Conservation (phyloP, 306 rosid genomes). For the Ziziphus jujuba region DNA sequence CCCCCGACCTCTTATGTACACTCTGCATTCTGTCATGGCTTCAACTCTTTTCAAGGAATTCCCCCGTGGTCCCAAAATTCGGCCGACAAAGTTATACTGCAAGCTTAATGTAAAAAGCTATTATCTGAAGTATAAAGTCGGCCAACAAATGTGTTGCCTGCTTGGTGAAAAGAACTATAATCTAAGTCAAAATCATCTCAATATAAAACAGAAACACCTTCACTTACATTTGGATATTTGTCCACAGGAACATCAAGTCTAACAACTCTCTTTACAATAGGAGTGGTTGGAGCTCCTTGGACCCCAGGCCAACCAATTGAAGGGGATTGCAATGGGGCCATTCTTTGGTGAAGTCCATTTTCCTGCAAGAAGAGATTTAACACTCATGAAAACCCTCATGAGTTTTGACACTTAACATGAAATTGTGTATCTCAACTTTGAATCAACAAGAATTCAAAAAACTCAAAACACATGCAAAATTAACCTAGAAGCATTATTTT, state of each 20-base stretch:
- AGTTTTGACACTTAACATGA: not conserved
- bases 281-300: constrained; percentile 72
- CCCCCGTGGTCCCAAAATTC: constrained; percentile 92
- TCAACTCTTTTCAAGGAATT: constrained; percentile 93
- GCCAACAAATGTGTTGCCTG: constrained; percentile 82
- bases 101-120: constrained; percentile 35
- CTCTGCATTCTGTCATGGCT: constrained; percentile 89
- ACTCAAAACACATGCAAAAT: not conserved
- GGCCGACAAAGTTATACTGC: constrained; percentile 95
- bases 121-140: constrained; percentile 31
- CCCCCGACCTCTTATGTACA: constrained; percentile 88
- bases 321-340: constrained; percentile 61
- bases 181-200: constrained; percentile 15
- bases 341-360: constrained; percentile 56
- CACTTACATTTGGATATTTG: constrained; percentile 81
- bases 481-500: no score
- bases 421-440: not conserved
- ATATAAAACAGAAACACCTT: constrained; percentile 6
- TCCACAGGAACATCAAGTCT: constrained; percentile 90
- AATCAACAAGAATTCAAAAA: not conserved
- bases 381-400: constrained; percentile 10
- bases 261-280: constrained; percentile 72
- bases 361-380: constrained; percentile 47
- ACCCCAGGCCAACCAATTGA: constrained; percentile 70
- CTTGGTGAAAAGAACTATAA: constrained; percentile 29